A percentile compares a stretch with the other conserved stretches of the same genome.
Evolutionary conservation across 208 protist species (phyloP).

Genomic region (Acanthamoeba polyphaga): DNA sequence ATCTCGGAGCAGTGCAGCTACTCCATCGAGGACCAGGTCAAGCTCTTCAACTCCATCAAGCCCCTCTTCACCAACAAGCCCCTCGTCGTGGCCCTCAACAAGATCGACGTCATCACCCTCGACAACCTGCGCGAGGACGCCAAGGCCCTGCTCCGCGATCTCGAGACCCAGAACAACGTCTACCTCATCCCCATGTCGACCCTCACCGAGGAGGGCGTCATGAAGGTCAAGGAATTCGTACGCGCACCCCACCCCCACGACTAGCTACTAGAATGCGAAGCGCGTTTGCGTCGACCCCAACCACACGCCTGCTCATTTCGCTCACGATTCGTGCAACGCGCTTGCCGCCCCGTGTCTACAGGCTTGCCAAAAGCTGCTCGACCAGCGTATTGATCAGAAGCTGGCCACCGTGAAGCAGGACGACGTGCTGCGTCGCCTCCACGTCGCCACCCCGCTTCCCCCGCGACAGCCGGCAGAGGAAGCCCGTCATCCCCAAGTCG

Average conservation of each 20-base stretch:
- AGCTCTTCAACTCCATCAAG: conserved; percentile 98
- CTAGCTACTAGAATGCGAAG: too few species aligned
- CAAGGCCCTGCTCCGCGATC: conserved; percentile 74
- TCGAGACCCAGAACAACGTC: conserved; percentile 80
- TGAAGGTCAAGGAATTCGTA: conserved; percentile 86
- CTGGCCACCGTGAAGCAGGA: conserved; percentile 93
- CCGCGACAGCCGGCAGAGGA: conserved; percentile 91
- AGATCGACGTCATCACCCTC: conserved; percentile 97
- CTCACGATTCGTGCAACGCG: too few species aligned
- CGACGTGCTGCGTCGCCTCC: conserved; percentile 89
- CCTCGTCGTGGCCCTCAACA: conserved; percentile 99
- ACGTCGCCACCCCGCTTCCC: conserved; percentile 86
- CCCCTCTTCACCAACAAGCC: conserved; percentile 99
- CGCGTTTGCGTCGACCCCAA: too few species aligned
- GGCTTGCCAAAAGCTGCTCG: conserved; percentile 97
- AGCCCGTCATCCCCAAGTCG: conserved; percentile 80
- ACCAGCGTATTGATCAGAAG: conserved; percentile 96
- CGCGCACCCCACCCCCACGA: too few species aligned
- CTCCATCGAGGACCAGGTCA: conserved; percentile 97
- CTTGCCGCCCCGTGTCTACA: too few species aligned
- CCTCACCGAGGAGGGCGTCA: conserved; percentile 95
- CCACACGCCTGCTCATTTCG: too few species aligned
- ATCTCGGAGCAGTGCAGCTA: conserved; percentile 99
- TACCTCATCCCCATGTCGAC: conserved; percentile 95
- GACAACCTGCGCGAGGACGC: conserved; percentile 83